Evolutionary conservation across 495 filamentous ascomycete genomes (phyloP).

Genomic region (Staphylotrichum tortipilum): DNA sequence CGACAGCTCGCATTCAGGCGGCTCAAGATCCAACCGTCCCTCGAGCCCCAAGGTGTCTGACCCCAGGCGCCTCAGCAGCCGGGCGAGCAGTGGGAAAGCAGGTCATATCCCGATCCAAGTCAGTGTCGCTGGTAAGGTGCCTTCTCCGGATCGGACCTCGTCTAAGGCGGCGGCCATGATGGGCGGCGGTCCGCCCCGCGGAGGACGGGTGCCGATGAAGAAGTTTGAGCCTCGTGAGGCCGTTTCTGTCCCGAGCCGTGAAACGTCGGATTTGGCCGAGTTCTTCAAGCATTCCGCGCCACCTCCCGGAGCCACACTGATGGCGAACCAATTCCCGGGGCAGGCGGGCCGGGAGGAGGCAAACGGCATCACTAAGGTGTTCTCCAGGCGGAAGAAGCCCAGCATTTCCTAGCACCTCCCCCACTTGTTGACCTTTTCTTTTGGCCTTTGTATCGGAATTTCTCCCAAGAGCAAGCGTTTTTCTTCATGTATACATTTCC

Average conservation of each 20-base stretch:
- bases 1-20: slow-evolving; percentile 12
- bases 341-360: slow-evolving; percentile 2
- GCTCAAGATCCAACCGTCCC: slow-evolving; percentile 4
- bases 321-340: slow-evolving; percentile 11
- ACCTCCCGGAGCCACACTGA: slow-evolving; percentile 30
- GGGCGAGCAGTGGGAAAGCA: slow-evolving; percentile 17
- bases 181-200: slow-evolving; percentile 13
- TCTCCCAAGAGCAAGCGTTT: too few relatives aligned
- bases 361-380: slow-evolving; percentile 13
- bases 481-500: background rate
- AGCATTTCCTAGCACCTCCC: slow-evolving; percentile 11
- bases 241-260: slow-evolving; percentile 26
- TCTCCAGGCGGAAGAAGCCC: slow-evolving; percentile 20
- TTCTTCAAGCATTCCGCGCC: slow-evolving; percentile 72
- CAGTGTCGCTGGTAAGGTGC: slow-evolving; percentile 25
- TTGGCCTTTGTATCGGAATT: background rate
- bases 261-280: slow-evolving; percentile 67
- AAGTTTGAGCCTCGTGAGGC: slow-evolving; percentile 46
- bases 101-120: slow-evolving; percentile 43
- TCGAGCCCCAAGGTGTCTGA: slow-evolving; percentile 15
- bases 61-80: slow-evolving; percentile 25
- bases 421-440: background rate
- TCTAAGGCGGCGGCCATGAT: slow-evolving; percentile 9
- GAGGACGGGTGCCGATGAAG: slow-evolving; percentile 38
- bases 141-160: slow-evolving; percentile 6